Conservation (phyloP, 176 grass and related monocot genomes). For the Tillandsia leiboldiana region DNA sequence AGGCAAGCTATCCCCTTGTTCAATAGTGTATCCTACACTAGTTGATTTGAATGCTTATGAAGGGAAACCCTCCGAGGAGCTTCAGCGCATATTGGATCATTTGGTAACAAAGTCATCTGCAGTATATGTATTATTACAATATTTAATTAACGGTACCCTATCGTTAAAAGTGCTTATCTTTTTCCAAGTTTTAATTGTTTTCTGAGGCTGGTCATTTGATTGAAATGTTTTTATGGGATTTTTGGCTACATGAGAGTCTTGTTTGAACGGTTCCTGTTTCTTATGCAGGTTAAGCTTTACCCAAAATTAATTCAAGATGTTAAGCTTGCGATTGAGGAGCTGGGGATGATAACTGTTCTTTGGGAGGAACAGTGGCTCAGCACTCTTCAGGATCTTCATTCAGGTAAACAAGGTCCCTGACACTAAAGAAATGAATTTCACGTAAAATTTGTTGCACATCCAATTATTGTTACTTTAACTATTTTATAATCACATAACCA, state of each 20-base stretch:
- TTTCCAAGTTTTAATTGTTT: slow-evolving; percentile 12
- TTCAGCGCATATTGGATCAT: slow-evolving; percentile 67
- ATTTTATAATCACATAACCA: neutral
- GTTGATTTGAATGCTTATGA: slow-evolving; percentile 91
- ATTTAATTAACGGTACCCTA: neutral
- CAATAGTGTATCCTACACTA: slow-evolving; percentile 86
- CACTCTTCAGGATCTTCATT: slow-evolving; percentile 99
- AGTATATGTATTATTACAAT: slow-evolving; percentile 7
- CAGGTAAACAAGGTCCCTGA: slow-evolving; percentile 38
- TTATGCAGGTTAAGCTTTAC: slow-evolving; percentile 57
- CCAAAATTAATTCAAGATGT: slow-evolving; percentile 94
- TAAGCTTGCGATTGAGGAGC: slow-evolving; percentile 83
- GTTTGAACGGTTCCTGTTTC: too few species aligned
- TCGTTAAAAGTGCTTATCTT: slow-evolving; percentile 7
- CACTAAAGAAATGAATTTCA: neutral
- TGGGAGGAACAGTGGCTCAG: slow-evolving; percentile 99
- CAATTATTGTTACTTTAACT: neutral
- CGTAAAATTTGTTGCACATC: neutral
- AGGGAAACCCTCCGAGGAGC: slow-evolving; percentile 65
- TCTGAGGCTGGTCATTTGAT: too few species aligned
- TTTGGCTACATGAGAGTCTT: too few species aligned
- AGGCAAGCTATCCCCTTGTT: slow-evolving; percentile 73
- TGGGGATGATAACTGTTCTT: slow-evolving; percentile 90
- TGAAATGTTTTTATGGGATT: too few species aligned
- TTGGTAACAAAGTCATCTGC: slow-evolving; percentile 40